Evolutionary conservation across 129 eudicot species (phyloP), one percentile per base, ranked within the genome.

Genomic region (Flaveria sonorensis): DNA sequence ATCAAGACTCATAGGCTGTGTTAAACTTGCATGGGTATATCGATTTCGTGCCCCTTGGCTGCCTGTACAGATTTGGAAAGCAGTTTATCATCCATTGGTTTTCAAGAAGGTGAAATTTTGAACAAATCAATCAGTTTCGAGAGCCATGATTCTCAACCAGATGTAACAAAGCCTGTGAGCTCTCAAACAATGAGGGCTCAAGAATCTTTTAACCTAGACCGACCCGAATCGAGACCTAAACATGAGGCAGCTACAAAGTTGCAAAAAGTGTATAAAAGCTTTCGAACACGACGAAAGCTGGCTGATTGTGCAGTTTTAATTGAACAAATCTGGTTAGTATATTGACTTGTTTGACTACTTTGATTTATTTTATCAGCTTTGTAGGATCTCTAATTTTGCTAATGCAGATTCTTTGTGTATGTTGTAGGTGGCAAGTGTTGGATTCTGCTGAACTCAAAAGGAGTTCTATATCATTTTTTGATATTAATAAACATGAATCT

Each of bases 211-310:
- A 81, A 80, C 82, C 76, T 87, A 68, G 73, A 8, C 70, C 72
- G n/a, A 84, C 86, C 71, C 13, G 71, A 66, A 61, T 63, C 42
- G 16, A 87, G 72, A 64, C 97, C 97, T 10, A 89, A 87, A 66
- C 86, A 92, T 70, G 90, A 86, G 78, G 98, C 98, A 40, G 98
- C 99, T 8, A 71, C 76, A 24, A 95, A 88, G 89, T 70, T 95
- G 85, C 99, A 95, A 79, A 95, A 95, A 82, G 97, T 95, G 24
- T 95, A 95, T 86, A 95, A 95, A 77, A 95, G 99, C 86, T 95
- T 91, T 70, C 82, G 99, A 53, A 95, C 99, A 3, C 83, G 99
- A 83, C 75, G 99, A 85, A 95, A 88, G 89, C 87, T 95, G 40
- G 97, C 97, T 2, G 97, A 95, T 85, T 91, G 97, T 85, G 97